Percentiles rank a stretch among this genome's conserved stretches.
phyloP scores from a whole-genome alignment of 2,329 filamentous ascomycete species.

The Diaporthe sp. region DNA sequence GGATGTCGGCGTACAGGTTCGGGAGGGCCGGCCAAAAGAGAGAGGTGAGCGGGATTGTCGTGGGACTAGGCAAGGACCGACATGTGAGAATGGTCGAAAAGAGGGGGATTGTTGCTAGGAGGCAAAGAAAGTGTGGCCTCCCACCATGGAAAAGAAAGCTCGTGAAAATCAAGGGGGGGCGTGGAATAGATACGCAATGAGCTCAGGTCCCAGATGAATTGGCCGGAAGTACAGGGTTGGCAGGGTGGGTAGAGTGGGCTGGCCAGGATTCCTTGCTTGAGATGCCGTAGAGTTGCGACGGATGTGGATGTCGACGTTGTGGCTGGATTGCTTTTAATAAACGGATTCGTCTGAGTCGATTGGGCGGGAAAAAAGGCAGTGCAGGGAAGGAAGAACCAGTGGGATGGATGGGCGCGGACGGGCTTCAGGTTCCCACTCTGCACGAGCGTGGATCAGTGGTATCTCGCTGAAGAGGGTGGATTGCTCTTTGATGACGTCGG shows the following conservation, averaged over 20 bases:
- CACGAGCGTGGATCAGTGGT: slow-evolving; percentile 21
- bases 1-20: neutral
- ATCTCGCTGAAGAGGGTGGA: slow-evolving; percentile 25
- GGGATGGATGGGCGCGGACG: slow-evolving; percentile 15
- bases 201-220: slow-evolving; percentile 24
- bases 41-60: neutral
- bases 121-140: slow-evolving; percentile 12
- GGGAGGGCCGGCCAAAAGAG: neutral
- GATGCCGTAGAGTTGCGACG: slow-evolving; percentile 26
- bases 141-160: slow-evolving; percentile 13
- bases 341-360: slow-evolving; percentile 18
- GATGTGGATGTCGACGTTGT: slow-evolving; percentile 21
- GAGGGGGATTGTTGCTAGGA: slow-evolving; percentile 9
- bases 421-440: slow-evolving; percentile 21
- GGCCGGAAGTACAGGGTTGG: slow-evolving; percentile 15
- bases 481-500: slow-evolving; percentile 35
- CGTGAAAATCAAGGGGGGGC: slow-evolving; percentile 25
- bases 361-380: slow-evolving; percentile 27
- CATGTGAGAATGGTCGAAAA: slow-evolving; percentile 1
- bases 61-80: slow-evolving; percentile 6
- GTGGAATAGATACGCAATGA: slow-evolving; percentile 24
- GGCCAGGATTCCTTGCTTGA: slow-evolving; percentile 31
- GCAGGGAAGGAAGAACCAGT: slow-evolving; percentile 34
- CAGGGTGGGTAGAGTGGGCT: slow-evolving; percentile 27
- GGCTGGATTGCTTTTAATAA: slow-evolving; percentile 33